Base-by-base conservation (phyloP, 2,329 filamentous ascomycete genomes). In the Pseudocercospora crystallina region DNA sequence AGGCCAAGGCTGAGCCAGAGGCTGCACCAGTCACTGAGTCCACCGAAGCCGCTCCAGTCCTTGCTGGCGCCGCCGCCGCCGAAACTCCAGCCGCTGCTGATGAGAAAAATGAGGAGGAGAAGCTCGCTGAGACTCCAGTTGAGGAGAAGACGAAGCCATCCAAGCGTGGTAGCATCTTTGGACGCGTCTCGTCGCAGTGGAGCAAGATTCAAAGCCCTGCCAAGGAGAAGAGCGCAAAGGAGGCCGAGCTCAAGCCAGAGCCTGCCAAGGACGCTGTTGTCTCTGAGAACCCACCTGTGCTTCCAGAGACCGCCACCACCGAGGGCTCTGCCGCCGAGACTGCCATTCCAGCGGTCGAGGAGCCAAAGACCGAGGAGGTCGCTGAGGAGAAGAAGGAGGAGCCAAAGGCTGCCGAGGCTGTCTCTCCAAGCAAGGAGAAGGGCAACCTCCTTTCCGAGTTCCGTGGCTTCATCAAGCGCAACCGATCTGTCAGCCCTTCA, bases 141-240 rank as follows among this genome's bases (percentile, higher is more conserved):
- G 61, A 66, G 43, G 66, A 65, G 73, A 80, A 82, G 56, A 69
- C 78, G 61, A 90, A 89, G 83, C 71, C 71, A 41, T 79, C 82
- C 73, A 95, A 95, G 87, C 88, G 90, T 72, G 84, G 84, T 73
- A 94, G 89, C 60, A 85, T 91, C 65, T 95, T 95, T 73, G 83
- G 83, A 64, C 85, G 83, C 66, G 56, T 68, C 47, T 55, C 54
- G 34, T 61, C 61, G 46, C 84, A 89, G 69, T 81, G 80, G 73
- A 87, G 89, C 62, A 73, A 73, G 68, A 66, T 77, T 49, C 74
- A 73, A 67, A 75, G 72, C 67, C 76, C 76, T 9, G 70, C 69
- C 32, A 68, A 67, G 55, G 76, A 78, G 81, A 92, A 92, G 80
- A 72, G 75, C 79, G 89, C 90, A 77, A 85, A 87, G 71, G 85